Evolutionary conservation across 2,329 filamentous ascomycete species (phyloP), one percentile per base, ranked within the genome.

Genomic region (Ophiostoma quercus): DNA sequence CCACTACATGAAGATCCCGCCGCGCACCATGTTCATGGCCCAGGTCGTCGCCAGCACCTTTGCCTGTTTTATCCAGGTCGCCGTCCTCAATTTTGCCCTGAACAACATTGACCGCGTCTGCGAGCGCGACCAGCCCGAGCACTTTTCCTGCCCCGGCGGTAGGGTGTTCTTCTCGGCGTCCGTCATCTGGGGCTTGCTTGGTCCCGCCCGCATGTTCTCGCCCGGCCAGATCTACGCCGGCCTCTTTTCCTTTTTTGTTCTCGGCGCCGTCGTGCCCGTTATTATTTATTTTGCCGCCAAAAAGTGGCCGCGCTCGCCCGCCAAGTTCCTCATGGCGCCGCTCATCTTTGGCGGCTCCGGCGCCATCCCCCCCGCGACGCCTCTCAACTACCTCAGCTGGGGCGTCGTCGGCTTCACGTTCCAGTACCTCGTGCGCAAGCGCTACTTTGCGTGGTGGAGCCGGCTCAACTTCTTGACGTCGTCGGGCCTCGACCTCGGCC

Each of bases 351-450:
- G 87, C 70, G 86, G 86, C 29, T 82, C 84, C 7, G 83, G 82
- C 0, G 73, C 79, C 43, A 88, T 89, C 74, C 87, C 87, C 2
- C 87, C 87, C 0, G 90, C 90, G 2, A 90, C 89, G 0, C 89
- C 90, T 0, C 84, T 92, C 71, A 92, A 90, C 79, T 92, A 91
- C 76, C 84, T 90, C 43, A 84, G 85, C n/a, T 92, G 90, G 90
- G 88, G 87, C 22, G 79, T 90, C 70, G 87, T 92, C 2, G 90
- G 90, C 39, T 87, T 86, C 74, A 72, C 90, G 41, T 92, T 92
- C 81, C 90, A 92, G 77, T 87, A 86, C 77, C 83, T 81, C 75
- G 85, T 92, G 76, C 87, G 88, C 77, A 85, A 85, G 75, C 82
- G 83, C 16, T 83, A 86, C 77, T 87, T 87, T 72, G 84, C 80